Conservation (phyloP, 805 yeast genomes). For the Kodamaea sagamina region DNA sequence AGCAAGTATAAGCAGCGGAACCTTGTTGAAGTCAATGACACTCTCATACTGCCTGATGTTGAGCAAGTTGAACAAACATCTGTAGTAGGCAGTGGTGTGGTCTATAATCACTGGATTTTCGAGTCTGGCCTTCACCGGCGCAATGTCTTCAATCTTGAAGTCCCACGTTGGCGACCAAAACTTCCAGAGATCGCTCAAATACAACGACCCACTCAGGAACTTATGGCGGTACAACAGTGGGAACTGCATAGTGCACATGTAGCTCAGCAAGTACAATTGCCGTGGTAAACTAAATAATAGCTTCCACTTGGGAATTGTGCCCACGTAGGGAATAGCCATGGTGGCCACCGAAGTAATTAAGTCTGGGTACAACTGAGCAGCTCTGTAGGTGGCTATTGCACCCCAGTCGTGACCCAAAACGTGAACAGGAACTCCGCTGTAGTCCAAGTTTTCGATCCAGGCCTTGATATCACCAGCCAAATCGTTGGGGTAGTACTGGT, state of each 20-base stretch:
- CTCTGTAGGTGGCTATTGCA: conserved; percentile 37
- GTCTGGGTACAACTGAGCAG: conserved; percentile 38
- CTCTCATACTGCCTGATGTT: conserved; percentile 22
- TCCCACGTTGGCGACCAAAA: conserved; percentile 45
- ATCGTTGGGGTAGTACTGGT: conserved; percentile 29
- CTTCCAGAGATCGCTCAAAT: conserved; percentile 36
- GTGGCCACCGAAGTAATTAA: conserved; percentile 33
- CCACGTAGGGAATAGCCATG: conserved; percentile 42
- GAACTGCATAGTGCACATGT: conserved; percentile 41
- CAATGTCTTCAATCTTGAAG: conserved; percentile 27
- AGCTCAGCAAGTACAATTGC: conserved; percentile 37
- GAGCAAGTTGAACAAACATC: conserved; percentile 28
- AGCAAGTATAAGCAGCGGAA: conserved; percentile 38
- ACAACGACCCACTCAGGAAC: conserved; percentile 20
- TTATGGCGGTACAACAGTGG: conserved; percentile 24
- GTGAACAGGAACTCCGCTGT: conserved; percentile 30
- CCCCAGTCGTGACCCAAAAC: conserved; percentile 50
- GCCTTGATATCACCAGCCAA: conserved; percentile 36
- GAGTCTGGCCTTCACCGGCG: conserved; percentile 31
- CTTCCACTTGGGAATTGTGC: conserved; percentile 30
- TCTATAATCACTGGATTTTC: conserved; percentile 28
- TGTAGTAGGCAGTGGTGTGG: conserved; percentile 41
- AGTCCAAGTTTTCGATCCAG: conserved; percentile 31
- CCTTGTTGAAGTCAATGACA: conserved; percentile 34
- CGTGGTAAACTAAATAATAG: conserved; percentile 32